Conservation (phyloP, 306 rosid species). For the Dryas alaskensis region DNA sequence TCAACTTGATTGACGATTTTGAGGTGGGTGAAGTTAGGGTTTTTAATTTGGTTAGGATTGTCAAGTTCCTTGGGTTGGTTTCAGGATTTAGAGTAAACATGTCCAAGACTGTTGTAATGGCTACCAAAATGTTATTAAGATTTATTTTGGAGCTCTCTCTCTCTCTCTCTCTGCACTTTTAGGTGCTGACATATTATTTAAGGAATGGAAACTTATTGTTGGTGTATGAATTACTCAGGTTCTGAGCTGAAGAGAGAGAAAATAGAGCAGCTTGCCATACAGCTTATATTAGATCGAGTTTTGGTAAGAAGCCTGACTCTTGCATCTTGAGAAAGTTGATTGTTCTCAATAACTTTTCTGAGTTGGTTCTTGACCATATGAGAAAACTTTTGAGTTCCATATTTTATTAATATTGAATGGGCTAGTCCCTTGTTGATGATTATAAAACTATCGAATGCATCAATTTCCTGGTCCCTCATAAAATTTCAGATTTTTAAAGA, state of each 20-base stretch:
- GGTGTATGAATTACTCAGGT: conserved; percentile 50
- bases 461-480: neutral
- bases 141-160: neutral
- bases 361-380: neutral
- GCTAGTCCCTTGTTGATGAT: neutral
- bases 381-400: neutral
- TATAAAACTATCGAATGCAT: neutral
- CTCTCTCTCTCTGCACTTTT: conserved; percentile 13
- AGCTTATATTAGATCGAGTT: conserved; percentile 63
- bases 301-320: conserved; percentile 49
- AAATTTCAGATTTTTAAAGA: neutral
- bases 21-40: too few relatives aligned
- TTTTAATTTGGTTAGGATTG: too few relatives aligned
- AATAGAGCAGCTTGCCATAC: conserved; percentile 75
- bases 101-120: neutral
- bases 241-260: conserved; percentile 74
- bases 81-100: neutral
- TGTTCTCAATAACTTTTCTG: neutral
- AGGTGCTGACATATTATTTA: conserved; percentile 7
- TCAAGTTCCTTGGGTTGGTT: neutral
- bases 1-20: too few relatives aligned
- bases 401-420: neutral
- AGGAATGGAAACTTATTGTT: conserved; percentile 19
- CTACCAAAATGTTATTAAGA: neutral
- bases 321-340: conserved; percentile 15